phyloP scores from a whole-genome alignment of 495 filamentous ascomycete genomes.

The Penicillium ucsense region DNA sequence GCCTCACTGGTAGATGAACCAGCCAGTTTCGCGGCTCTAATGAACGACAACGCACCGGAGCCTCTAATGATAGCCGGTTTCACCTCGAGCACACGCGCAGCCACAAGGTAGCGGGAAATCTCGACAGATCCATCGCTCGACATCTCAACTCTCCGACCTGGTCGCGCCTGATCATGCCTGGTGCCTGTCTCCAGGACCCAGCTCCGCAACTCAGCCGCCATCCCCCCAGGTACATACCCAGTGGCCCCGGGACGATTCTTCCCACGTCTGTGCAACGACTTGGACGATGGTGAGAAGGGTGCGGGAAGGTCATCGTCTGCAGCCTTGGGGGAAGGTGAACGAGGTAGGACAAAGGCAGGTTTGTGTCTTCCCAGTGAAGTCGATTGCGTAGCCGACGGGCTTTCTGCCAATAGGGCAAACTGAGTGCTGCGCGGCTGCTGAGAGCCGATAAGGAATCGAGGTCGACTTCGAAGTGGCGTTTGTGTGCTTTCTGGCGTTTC shows the following conservation, averaged over 20 bases:
- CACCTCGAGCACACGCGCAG: constrained; percentile 12
- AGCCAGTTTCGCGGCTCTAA: constrained; percentile 9
- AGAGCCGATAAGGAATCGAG: constrained; percentile 20
- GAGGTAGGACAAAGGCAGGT: constrained; percentile 31
- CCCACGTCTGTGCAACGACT: constrained; percentile 24
- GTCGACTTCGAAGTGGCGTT: constrained; percentile 17
- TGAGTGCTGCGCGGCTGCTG: constrained; percentile 14
- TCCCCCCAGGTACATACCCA: constrained; percentile 28
- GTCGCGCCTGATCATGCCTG: constrained; percentile 16
- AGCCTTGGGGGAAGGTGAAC: constrained; percentile 25
- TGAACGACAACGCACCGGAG: constrained; percentile 23
- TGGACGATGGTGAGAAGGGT: constrained; percentile 34
- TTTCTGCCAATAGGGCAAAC: constrained; percentile 6
- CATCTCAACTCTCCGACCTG: not conserved
- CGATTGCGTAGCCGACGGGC: constrained; percentile 5
- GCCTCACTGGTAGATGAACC: not conserved
- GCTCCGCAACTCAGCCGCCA: constrained; percentile 34
- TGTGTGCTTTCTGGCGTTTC: constrained; percentile 13
- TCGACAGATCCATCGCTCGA: not conserved
- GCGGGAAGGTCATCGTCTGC: constrained; percentile 21
- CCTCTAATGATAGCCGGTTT: constrained; percentile 14
- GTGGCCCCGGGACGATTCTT: constrained; percentile 12
- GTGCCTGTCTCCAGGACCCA: constrained; percentile 36
- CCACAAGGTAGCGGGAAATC: constrained; percentile 12
- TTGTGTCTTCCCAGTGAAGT: constrained; percentile 20